Percentiles rank a stretch among this genome's conserved stretches.
Conservation (phyloP, 352 stramenopile species). For the Globisporangium megalacanthum region DNA sequence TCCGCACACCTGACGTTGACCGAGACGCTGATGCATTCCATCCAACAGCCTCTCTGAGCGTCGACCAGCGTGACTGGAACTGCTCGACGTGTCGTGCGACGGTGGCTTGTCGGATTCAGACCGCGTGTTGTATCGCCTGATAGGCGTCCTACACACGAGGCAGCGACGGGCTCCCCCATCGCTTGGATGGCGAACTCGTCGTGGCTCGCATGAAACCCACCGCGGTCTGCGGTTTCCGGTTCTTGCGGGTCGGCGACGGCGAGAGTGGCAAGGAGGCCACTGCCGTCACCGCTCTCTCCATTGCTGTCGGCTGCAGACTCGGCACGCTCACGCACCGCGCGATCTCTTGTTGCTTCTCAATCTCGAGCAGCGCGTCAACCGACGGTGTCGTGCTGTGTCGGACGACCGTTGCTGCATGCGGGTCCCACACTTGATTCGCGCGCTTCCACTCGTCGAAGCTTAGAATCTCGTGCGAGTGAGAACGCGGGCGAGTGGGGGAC, state of each 20-base stretch:
- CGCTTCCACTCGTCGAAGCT: conserved; percentile 65
- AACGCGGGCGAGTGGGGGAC: background rate
- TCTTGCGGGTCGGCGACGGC: conserved; percentile 15
- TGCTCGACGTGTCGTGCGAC: background rate
- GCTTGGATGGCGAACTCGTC: conserved; percentile 1
- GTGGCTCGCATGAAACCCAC: conserved; percentile 13
- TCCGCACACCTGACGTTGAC: too few relatives aligned
- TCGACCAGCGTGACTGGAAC: background rate
- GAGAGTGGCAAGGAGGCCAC: background rate
- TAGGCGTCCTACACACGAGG: conserved; percentile 12
- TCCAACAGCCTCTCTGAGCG: too few relatives aligned
- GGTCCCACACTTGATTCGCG: conserved; percentile 44
- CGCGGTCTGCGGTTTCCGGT: conserved; percentile 8
- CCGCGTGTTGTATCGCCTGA: background rate
- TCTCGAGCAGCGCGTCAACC: conserved; percentile 16
- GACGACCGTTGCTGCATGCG: conserved; percentile 4
- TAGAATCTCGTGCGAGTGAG: conserved; percentile 12
- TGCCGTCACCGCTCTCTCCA: conserved; percentile 38
- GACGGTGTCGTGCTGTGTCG: conserved; percentile 27
- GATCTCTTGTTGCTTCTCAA: conserved; percentile 32
- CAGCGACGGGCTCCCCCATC: conserved; percentile 7
- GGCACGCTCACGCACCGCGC: conserved; percentile 49
- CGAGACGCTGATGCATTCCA: too few relatives aligned
- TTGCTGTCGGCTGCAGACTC: conserved; percentile 43
- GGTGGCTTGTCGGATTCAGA: background rate